Evolutionary conservation across 768 basidiomycete genomes (phyloP).

Genomic region (Boletellus ananas): DNA sequence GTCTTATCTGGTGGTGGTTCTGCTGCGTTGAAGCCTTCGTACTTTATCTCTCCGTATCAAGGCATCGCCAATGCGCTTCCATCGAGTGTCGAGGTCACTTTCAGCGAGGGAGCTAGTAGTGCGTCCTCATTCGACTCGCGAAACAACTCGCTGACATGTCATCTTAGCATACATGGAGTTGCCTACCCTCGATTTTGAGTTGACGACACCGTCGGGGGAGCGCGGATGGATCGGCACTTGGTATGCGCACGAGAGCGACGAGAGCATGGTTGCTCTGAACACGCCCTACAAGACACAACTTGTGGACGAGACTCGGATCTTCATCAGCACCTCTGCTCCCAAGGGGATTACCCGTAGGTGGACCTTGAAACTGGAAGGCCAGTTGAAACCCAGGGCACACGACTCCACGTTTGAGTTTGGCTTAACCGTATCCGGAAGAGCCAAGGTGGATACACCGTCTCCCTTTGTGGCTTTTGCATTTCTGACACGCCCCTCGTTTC

Average conservation of each 20-base stretch:
- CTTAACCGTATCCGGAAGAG: conserved; percentile 60
- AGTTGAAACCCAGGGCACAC: conserved; percentile 49
- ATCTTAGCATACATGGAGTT: conserved; percentile 56
- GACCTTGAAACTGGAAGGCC: conserved; percentile 59
- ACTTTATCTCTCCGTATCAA: conserved; percentile 73
- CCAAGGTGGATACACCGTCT: conserved; percentile 43
- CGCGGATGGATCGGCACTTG: conserved; percentile 66
- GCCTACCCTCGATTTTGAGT: conserved; percentile 66
- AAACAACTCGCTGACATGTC: background rate
- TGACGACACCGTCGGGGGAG: conserved; percentile 55
- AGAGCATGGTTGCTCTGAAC: conserved; percentile 47
- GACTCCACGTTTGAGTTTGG: conserved; percentile 72
- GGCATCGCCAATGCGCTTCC: conserved; percentile 63
- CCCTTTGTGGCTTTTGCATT: background rate
- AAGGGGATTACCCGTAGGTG: conserved; percentile 56
- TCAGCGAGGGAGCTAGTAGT: conserved; percentile 70
- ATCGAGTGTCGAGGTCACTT: conserved; percentile 50
- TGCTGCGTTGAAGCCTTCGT: conserved; percentile 65
- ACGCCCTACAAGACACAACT: conserved; percentile 41
- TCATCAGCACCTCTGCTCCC: conserved; percentile 56
- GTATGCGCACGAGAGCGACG: conserved; percentile 54
- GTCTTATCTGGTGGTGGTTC: conserved; percentile 78
- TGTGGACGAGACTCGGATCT: conserved; percentile 63
- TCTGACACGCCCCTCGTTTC: background rate
- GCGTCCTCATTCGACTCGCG: conserved; percentile 10